A percentile compares a stretch with the other conserved stretches of the same genome.
These are phyloP conservation scores for Nitzschia palea DNA, from an alignment of 108 stramenopile genomes.

Conservation along the genomic window DNA sequence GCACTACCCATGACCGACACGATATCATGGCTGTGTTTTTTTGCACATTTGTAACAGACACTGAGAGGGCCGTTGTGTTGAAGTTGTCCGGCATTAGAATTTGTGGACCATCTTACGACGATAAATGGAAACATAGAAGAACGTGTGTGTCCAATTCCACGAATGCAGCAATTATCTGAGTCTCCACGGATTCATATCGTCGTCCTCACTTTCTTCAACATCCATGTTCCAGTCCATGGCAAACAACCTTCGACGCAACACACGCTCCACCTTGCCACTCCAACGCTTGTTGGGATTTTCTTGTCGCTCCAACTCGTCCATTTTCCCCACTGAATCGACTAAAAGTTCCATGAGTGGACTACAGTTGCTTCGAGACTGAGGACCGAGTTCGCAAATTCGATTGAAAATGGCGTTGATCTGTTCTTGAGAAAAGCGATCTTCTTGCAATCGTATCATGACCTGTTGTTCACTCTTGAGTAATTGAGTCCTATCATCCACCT, in stretches of 20 bases:
- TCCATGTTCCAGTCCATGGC: constrained; percentile 53
- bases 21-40: no score
- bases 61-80: no score
- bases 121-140: no score
- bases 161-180: no score
- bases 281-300: constrained; percentile 86
- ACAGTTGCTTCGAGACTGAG: constrained; percentile 33
- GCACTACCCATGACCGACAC: no score
- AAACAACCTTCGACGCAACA: constrained; percentile 53
- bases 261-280: constrained; percentile 68
- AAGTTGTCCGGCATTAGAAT: no score
- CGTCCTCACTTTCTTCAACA: constrained; percentile 26
- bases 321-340: constrained; percentile 69
- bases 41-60: no score
- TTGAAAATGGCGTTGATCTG: constrained; percentile 70
- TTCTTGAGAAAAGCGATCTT: constrained; percentile 63
- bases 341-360: constrained; percentile 28
- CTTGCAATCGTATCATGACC: constrained; percentile 45
- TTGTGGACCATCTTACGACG: no score
- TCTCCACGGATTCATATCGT: not conserved
- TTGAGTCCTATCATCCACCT: constrained; percentile 29
- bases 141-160: no score
- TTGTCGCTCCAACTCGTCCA: constrained; percentile 65
- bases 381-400: constrained; percentile 46
- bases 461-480: constrained; percentile 64